These are phyloP conservation scores for Schizochytrium sp. DNA, from an alignment of 108 stramenopile species.

Conservation along the genomic window DNA sequence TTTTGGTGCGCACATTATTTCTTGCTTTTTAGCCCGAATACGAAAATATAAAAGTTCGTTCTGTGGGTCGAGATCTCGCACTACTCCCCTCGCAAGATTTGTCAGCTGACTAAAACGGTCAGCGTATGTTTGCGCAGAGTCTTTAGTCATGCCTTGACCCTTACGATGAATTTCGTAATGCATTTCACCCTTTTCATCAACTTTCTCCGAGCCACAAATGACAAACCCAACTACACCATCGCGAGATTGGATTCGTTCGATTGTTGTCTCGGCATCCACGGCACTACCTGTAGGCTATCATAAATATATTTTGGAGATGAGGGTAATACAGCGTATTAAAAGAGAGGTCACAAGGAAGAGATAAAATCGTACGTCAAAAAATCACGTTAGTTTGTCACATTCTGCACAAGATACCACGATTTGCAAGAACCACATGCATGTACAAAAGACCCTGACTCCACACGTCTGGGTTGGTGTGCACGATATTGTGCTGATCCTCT, in stretches of 20 bases:
- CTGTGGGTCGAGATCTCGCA: constrained; percentile 37
- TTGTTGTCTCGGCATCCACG: constrained; percentile 52
- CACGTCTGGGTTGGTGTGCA: no score
- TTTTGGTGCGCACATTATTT: constrained; percentile 42
- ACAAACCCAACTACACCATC: constrained; percentile 51
- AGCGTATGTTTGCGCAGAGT: constrained; percentile 54
- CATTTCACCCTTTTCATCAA: constrained; percentile 24
- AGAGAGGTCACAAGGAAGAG: not conserved
- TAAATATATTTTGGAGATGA: not conserved
- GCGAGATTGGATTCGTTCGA: constrained; percentile 34
- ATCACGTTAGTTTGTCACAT: not conserved
- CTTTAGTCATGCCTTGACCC: constrained; percentile 34
- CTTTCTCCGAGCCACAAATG: not conserved
- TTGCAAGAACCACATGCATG: no score
- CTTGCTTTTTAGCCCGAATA: constrained; percentile 48
- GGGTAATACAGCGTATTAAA: not conserved
- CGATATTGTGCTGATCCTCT: no score
- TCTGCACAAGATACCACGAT: no score
- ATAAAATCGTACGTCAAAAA: not conserved
- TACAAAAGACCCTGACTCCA: no score
- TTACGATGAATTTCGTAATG: constrained; percentile 57
- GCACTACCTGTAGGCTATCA: constrained; percentile 48
- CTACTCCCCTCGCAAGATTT: constrained; percentile 26
- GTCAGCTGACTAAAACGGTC: constrained; percentile 56
- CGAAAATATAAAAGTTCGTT: constrained; percentile 45